These are phyloP conservation scores for Suhomyces bolitotheri DNA, from an alignment of 1,139 yeast species.

Conservation along the genomic window DNA sequence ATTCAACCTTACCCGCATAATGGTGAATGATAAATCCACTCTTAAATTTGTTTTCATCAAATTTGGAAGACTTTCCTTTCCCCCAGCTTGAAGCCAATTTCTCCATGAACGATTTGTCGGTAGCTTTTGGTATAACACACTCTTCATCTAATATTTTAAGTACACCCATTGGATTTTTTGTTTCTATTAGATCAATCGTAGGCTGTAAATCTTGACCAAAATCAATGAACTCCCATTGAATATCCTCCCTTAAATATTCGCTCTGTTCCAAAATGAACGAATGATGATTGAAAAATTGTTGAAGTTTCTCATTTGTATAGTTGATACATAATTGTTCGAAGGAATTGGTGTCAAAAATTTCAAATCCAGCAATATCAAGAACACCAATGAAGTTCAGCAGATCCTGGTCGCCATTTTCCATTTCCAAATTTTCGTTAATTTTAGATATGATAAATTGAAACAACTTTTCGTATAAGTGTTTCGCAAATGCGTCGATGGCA, in stretches of 20 bases:
- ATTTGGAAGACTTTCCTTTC: constrained; percentile 57
- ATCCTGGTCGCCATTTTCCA: constrained; percentile 22
- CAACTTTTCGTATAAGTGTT: constrained; percentile 79
- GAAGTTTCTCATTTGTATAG: constrained; percentile 92
- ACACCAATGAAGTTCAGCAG: constrained; percentile 77
- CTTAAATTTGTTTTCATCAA: constrained; percentile 66
- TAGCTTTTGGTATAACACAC: constrained; percentile 89
- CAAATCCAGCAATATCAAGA: constrained; percentile 96
- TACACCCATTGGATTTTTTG: constrained; percentile 77
- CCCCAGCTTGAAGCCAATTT: constrained; percentile 69
- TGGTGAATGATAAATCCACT: constrained; percentile 81
- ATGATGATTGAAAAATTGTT: constrained; percentile 96
- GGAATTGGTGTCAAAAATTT: constrained; percentile 85
- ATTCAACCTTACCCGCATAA: constrained; percentile 95
- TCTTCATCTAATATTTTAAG: constrained; percentile 90
- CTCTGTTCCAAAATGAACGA: constrained; percentile 96
- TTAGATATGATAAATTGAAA: constrained; percentile 76
- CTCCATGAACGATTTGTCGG: constrained; percentile 80
- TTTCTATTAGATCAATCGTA: constrained; percentile 88
- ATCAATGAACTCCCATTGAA: constrained; percentile 95
- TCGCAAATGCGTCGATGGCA: constrained; percentile 84
- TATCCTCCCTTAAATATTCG: constrained; percentile 89
- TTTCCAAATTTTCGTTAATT: constrained; percentile 68
- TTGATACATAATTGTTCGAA: constrained; percentile 97
- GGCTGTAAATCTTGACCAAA: constrained; percentile 97